Base-by-base conservation (phyloP, 1,284 basidiomycete genomes). In the Inonotus obliquus region DNA sequence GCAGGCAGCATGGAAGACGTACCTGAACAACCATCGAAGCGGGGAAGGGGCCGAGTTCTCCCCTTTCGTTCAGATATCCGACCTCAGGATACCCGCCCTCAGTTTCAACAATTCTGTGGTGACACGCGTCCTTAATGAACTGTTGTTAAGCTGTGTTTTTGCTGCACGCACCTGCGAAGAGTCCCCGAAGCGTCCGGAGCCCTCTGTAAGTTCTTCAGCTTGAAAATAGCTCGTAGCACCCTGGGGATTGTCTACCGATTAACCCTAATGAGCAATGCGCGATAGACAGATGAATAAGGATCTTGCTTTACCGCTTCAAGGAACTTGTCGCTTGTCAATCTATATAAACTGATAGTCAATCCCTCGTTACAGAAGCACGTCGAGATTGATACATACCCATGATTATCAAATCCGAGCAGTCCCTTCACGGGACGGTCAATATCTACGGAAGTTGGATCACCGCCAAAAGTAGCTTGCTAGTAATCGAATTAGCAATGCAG, bases 221-320 rank as follows among this genome's bases (percentile, higher is more conserved):
- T 71, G 63, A 88, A 80, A 35, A 87, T 77, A 14, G 74, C 72
- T 4, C 76, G 75, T 14, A 86, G 71, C 17, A 84, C 75, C 25
- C 70, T 67, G 5, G 80, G 77, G 23, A 78, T 70, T 5, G 72
- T 73, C 73, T 75, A 39, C 35, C 27, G n/a, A n/a, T 32, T 55
- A 38, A n/a, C 25, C 29, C 32, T 2, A 13, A 38, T 41, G 56
- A 53, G 4, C 21, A 32, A 60, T 49, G 21, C 21, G 48, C 19
- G 60, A 13, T 25, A 38, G 37, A 19, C 41, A 4, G 23, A n/a
- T 35, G 21, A 32, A n/a, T 41, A 21, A 59, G 2, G 27, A 21
- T n/a, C 11, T 47, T 23, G 47, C 63, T n/a, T 73, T 57, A 81
- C 77, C 38, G 71, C 64, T 62, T 81, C 74, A 62, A 83, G 79